Evolutionary conservation across 805 yeast genomes (phyloP), one percentile per base, ranked within the genome.

Genomic region (Kluyveromyces siamensis): DNA sequence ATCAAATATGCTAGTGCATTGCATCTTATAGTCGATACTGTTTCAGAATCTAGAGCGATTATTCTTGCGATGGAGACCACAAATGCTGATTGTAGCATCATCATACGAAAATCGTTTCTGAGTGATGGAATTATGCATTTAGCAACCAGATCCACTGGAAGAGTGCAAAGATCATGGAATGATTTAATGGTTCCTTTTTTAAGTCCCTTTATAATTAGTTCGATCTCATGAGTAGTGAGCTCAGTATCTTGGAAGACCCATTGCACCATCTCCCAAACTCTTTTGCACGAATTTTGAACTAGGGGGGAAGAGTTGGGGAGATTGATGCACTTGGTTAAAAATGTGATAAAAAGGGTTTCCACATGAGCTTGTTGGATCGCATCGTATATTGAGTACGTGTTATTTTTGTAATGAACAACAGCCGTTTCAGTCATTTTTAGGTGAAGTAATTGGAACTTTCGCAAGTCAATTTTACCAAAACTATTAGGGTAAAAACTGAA

Each of bases 311-410:
- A 13, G 4, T 19, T 17, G 9, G 50, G 43, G 17, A 48, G 27
- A n/a, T 41, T 19, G 19, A 48, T n/a, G 19, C 44, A 37, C 13
- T 36, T 45, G 30, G 48, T 25, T 16, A 48, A 39, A 18, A 41
- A 49, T 13, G 46, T 39, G n/a, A 47, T 19, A 16, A 66, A 19
- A 64, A 60, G 11, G 61, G 69, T 48, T 66, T 64, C 53, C 55
- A 67, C 66, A 50, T 72, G 75, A 1, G 59, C 44, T 21, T 62
- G 66, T 25, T 63, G 66, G 14, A 55, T 52, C 25, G 63, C 41
- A 40, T 63, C 67, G 49, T 56, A 63, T 54, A 64, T 55, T 0
- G 66, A 61, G 41, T 47, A 63, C 0, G 52, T 56, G 1, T 40
- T 37, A 8, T 46, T 51, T 11, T 40, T 10, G 39, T 50, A 21